phyloP scores from a whole-genome alignment of 2,329 filamentous ascomycete species.

The Didymella segeticola region DNA sequence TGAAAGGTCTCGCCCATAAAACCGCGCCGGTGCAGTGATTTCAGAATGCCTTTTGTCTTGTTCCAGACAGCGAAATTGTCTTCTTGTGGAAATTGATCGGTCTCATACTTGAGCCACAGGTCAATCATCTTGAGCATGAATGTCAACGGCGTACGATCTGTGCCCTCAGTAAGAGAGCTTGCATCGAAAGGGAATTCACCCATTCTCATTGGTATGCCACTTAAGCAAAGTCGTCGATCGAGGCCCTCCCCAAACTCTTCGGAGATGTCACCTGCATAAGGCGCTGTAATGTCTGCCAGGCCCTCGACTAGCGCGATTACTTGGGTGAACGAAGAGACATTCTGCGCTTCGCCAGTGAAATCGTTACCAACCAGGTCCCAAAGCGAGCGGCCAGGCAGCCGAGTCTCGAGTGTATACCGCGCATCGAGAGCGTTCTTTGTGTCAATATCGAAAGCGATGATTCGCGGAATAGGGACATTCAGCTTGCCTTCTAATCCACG shows the following conservation, averaged over 20 bases:
- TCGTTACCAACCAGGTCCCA: neutral
- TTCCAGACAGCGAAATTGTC: neutral
- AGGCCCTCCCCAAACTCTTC: neutral
- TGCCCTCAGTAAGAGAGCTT: neutral
- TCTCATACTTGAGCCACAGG: neutral
- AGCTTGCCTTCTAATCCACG: neutral
- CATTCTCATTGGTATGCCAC: neutral
- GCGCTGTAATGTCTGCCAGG: neutral
- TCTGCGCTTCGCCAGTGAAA: neutral
- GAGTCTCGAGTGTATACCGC: neutral
- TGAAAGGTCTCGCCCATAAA: conserved; percentile 4
- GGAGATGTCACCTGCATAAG: neutral
- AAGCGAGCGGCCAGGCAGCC: neutral
- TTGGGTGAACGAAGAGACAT: neutral
- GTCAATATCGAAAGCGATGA: neutral
- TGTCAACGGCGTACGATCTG: neutral
- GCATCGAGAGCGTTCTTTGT: neutral
- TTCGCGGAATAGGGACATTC: neutral
- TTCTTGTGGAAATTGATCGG: neutral
- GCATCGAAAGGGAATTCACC: neutral
- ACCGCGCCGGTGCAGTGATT: neutral
- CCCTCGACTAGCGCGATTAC: neutral
- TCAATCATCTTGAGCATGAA: neutral
- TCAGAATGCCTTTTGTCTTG: neutral
- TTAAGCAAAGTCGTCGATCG: neutral